These are phyloP conservation scores for Chlamydomonas reinhardtii DNA, from an alignment of 163 green algal species.

Conservation along the genomic window DNA sequence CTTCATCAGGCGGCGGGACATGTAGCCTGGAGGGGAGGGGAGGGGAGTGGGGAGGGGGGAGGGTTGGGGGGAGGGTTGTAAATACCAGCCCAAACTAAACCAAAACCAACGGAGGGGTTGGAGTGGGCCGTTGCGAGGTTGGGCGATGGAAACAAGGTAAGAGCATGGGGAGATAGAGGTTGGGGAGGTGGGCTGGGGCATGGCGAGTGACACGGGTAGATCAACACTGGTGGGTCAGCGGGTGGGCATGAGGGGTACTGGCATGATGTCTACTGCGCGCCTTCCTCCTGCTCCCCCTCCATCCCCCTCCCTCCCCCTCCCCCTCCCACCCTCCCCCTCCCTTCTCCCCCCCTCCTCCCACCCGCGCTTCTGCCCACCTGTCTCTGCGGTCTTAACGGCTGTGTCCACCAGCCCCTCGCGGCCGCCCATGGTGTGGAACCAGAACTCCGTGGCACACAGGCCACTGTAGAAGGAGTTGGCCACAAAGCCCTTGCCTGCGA, in stretches of 20 bases:
- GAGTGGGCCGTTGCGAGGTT: too few relatives aligned
- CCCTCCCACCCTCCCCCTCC: background rate
- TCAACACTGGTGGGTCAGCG: too few relatives aligned
- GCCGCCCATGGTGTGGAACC: slow-evolving; percentile 99
- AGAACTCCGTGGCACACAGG: slow-evolving; percentile 95
- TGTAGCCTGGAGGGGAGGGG: slow-evolving; percentile 84
- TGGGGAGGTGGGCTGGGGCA: too few relatives aligned
- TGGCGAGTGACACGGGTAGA: too few relatives aligned
- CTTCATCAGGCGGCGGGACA: slow-evolving; percentile 84
- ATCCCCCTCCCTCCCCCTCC: background rate
- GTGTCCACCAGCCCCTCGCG: slow-evolving; percentile 95
- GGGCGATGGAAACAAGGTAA: too few relatives aligned
- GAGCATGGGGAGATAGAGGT: too few relatives aligned
- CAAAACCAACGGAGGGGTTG: too few relatives aligned
- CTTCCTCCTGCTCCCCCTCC: background rate
- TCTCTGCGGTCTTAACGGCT: slow-evolving; percentile 97
- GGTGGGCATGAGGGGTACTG: too few relatives aligned
- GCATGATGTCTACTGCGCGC: too few relatives aligned
- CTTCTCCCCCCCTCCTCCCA: background rate
- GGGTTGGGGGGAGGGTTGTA: too few relatives aligned
- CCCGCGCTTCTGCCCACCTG: slow-evolving; percentile 47
- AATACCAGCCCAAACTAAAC: too few relatives aligned
- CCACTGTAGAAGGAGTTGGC: slow-evolving; percentile 95
- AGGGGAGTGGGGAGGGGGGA: too few relatives aligned
- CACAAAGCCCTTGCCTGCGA: slow-evolving; percentile 95